Percentiles rank a stretch among this genome's conserved stretches.
phyloP scores from a whole-genome alignment of 1,284 basidiomycete genomes.

The Schizopora paradoxa region DNA sequence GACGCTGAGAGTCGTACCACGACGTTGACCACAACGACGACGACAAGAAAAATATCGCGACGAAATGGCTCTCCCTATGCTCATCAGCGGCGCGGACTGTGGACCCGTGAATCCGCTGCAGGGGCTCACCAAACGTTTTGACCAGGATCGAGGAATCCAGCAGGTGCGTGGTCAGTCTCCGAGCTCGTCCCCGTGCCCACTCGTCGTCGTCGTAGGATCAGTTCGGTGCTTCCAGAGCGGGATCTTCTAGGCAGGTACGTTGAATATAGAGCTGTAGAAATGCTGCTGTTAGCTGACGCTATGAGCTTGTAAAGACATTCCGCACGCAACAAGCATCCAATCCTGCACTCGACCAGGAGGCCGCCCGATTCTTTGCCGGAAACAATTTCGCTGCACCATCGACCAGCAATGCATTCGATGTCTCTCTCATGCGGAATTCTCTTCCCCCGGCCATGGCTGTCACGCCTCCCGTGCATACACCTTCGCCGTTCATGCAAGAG shows the following conservation, averaged over 20 bases:
- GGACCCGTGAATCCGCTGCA: constrained; percentile 81
- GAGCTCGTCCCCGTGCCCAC: not conserved
- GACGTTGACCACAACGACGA: constrained; percentile 17
- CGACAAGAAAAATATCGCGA: constrained; percentile 5
- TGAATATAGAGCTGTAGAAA: constrained; percentile 9
- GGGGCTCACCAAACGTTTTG: constrained; percentile 69
- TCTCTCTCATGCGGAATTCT: constrained; percentile 50
- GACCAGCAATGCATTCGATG: constrained; percentile 44
- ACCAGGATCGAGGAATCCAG: constrained; percentile 71
- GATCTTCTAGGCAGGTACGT: constrained; percentile 54
- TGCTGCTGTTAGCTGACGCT: not conserved
- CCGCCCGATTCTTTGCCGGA: constrained; percentile 59
- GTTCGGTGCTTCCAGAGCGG: constrained; percentile 49
- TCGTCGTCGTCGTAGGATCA: constrained; percentile 46
- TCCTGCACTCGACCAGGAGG: constrained; percentile 54
- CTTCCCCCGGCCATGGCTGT: constrained; percentile 37
- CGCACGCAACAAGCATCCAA: constrained; percentile 44
- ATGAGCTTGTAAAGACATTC: constrained; percentile 42
- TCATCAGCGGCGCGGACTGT: constrained; percentile 69
- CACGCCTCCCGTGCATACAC: constrained; percentile 26
- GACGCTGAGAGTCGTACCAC: constrained; percentile 15
- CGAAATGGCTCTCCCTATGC: constrained; percentile 70
- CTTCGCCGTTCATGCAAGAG: constrained; percentile 28
- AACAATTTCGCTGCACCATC: constrained; percentile 25
- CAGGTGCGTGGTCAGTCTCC: constrained; percentile 44